Percentiles rank a stretch among this genome's conserved stretches.
phyloP scores from a whole-genome alignment of 2,329 filamentous ascomycete species.

The Trichoderma sp. region DNA sequence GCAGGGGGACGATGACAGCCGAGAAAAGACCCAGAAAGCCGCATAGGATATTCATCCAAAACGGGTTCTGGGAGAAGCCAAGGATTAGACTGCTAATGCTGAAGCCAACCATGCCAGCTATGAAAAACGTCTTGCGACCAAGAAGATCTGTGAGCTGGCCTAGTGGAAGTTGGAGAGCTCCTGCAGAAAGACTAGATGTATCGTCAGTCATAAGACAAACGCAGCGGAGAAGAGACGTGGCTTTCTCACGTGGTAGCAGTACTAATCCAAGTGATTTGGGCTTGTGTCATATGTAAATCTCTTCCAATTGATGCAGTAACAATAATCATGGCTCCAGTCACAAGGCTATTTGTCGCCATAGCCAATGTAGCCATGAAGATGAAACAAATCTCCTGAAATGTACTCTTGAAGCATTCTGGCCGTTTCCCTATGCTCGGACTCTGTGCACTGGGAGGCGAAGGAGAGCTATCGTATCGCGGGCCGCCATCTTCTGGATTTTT shows the following conservation, averaged over 20 bases:
- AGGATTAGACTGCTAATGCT: neutral
- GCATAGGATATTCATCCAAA: neutral
- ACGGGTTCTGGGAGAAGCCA: neutral
- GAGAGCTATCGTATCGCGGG: neutral
- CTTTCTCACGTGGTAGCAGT: neutral
- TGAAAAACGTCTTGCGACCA: neutral
- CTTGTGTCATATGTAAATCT: neutral
- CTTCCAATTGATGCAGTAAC: neutral
- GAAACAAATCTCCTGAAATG: neutral
- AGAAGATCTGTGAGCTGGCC: neutral
- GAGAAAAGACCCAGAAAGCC: neutral
- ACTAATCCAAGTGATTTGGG: neutral
- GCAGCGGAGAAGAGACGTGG: no score
- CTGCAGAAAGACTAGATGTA: neutral
- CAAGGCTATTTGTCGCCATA: neutral
- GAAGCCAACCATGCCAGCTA: neutral
- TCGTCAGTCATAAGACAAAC: neutral
- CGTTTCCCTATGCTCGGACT: neutral
- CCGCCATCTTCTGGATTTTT: neutral
- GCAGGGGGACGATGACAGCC: neutral
- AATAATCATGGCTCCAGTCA: neutral
- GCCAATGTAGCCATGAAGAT: neutral
- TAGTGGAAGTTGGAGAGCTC: neutral
- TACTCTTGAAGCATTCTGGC: neutral
- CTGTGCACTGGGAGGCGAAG: accelerated